Percentiles rank a stretch among this genome's conserved stretches.
Evolutionary conservation across 148 eudicot genomes (phyloP).

Genomic region (Drosera capensis): DNA sequence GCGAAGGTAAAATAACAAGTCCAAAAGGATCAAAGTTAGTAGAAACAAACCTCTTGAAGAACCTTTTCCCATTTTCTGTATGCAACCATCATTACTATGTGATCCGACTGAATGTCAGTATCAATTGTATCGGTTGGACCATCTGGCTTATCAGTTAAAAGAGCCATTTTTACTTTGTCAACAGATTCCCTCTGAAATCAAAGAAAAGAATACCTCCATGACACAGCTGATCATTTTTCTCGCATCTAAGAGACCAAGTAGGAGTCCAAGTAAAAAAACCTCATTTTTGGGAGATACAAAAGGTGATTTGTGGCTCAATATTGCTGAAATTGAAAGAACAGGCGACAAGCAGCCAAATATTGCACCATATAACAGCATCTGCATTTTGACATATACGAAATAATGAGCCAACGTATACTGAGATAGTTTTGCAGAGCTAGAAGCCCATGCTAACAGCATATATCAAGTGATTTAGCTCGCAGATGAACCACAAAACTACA

Average conservation of each 20-base stretch:
- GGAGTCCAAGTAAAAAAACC: conserved; percentile 20
- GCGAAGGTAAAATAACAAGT: neutral
- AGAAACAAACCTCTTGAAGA: conserved; percentile 37
- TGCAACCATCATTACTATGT: conserved; percentile 80
- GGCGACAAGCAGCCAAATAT: conserved; percentile 96
- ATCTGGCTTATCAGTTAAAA: conserved; percentile 48
- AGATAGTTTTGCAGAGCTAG: too few relatives aligned
- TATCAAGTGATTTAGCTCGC: too few relatives aligned
- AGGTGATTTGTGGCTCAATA: conserved; percentile 92
- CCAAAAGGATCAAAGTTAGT: too few relatives aligned
- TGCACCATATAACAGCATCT: conserved; percentile 94
- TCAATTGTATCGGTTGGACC: conserved; percentile 29
- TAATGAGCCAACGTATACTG: too few relatives aligned
- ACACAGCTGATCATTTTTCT: neutral
- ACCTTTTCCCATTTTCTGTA: conserved; percentile 80
- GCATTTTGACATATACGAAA: too few relatives aligned
- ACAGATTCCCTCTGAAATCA: conserved; percentile 52
- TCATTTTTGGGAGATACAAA: conserved; percentile 80
- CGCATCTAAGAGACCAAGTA: neutral
- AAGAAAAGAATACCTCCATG: neutral
- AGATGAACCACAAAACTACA: too few relatives aligned
- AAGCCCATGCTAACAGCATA: too few relatives aligned
- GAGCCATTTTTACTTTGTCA: conserved; percentile 75
- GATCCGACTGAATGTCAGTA: conserved; percentile 65
- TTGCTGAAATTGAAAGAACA: conserved; percentile 76